These are phyloP conservation scores for Prototheca cutis DNA, from an alignment of 163 green algal genomes.

Conservation along the genomic window DNA sequence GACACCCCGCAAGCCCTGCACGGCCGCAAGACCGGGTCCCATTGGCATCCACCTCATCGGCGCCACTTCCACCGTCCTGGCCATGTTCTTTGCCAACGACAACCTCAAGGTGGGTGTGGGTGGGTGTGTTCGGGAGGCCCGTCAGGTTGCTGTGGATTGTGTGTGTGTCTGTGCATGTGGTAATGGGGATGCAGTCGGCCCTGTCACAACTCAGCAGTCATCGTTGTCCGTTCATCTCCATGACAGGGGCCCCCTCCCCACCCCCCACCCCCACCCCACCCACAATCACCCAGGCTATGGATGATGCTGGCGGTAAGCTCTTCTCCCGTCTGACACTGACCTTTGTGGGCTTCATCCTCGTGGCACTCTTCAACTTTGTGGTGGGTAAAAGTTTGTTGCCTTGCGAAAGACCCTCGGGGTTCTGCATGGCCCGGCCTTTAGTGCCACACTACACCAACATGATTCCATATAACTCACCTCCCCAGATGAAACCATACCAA, in stretches of 20 bases:
- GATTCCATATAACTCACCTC: too few species aligned
- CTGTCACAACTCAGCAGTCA: too few species aligned
- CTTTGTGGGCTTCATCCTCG: slow-evolving; percentile 13
- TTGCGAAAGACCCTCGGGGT: too few species aligned
- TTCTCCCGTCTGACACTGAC: slow-evolving; percentile 2
- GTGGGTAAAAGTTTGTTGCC: too few species aligned
- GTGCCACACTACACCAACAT: too few species aligned
- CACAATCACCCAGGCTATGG: neutral
- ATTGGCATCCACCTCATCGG: neutral
- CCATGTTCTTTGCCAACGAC: slow-evolving; percentile 15
- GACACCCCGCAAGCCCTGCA: neutral
- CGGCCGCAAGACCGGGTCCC: neutral
- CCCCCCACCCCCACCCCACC: too few species aligned
- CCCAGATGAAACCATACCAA: too few species aligned
- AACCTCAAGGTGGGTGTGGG: neutral
- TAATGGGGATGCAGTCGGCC: neutral
- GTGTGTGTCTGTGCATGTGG: too few species aligned
- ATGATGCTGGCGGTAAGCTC: neutral
- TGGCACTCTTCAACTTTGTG: slow-evolving; percentile 2
- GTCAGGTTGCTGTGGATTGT: neutral
- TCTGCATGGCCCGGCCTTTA: too few species aligned
- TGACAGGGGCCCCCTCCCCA: too few species aligned
- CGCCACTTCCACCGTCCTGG: slow-evolving; percentile 5
- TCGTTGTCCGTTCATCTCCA: neutral
- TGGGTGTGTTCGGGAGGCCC: neutral